Base-by-base conservation (phyloP, 1,284 basidiomycete genomes). In the Boletus austroedulis region DNA sequence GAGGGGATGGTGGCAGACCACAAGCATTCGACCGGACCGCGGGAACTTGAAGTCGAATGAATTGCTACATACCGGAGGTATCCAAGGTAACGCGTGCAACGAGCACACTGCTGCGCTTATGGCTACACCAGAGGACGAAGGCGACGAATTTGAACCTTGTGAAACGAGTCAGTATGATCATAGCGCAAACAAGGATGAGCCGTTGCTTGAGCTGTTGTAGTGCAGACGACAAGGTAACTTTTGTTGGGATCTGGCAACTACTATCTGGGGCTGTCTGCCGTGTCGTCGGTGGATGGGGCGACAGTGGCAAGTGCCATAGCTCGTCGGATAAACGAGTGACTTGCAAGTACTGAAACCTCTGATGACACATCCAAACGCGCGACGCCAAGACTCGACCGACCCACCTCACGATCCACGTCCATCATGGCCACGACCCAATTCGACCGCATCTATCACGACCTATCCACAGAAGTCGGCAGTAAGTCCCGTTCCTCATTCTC, bases 381-480 rank as follows among this genome's bases (percentile, higher is more conserved):
- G n/a, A n/a, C n/a, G n/a, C n/a, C n/a, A n/a, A n/a, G n/a, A n/a
- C n/a, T n/a, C n/a, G n/a, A n/a, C n/a, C n/a, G n/a, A n/a, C n/a
- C n/a, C n/a, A n/a, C n/a, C n/a, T n/a, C n/a, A n/a, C n/a, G n/a
- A 24, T 28, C 32, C 15, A 17, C 43, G 9, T 45, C 38, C 45
- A 68, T 72, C 59, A 82, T 80, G 72, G 80, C 82, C 70, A 81
- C 86, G 44, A 85, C 82, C 15, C 90, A 94, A 68, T 95, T 94
- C 69, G 93, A 95, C 68, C 79, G 80, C 59, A 85, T 98, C 65
- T 97, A 82, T 71, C 85, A 91, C 76, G 90, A 86, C 10, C 79
- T 89, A 43, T 84, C 84, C 15, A 67, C 85, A 45, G 86, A 91
- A 55, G 76, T 86, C 50, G 95, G 95, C 66, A 95, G 94, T 95